Percentiles rank a stretch among this genome's conserved stretches.
Evolutionary conservation across 148 eudicot genomes (phyloP).

Genomic region (Linanthus parryae): DNA sequence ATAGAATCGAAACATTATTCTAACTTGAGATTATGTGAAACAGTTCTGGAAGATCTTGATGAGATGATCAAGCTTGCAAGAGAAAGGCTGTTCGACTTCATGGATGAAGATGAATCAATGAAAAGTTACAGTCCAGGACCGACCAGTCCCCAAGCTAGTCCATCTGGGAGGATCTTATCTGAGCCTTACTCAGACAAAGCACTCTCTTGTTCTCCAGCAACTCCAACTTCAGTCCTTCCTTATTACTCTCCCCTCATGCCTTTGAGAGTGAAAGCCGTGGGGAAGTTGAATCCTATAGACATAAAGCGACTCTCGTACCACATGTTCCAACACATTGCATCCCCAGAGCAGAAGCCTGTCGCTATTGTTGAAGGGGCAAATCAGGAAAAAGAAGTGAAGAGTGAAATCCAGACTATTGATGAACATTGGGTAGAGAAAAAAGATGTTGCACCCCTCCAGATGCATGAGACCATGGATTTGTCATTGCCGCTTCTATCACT

Average conservation of each 20-base stretch:
- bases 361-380: conserved; percentile 11
- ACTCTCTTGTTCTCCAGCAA: conserved; percentile 51
- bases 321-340: conserved; percentile 41
- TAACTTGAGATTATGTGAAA: too few relatives aligned
- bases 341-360: conserved; percentile 12
- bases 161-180: conserved; percentile 27
- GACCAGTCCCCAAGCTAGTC: conserved; percentile 10
- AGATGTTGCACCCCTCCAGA: conserved; percentile 9
- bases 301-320: conserved; percentile 75
- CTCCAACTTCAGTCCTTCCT: conserved; percentile 85
- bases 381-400: conserved; percentile 16
- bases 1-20: too few relatives aligned
- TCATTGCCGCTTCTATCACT: conserved; percentile 9
- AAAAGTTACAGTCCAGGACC: conserved; percentile 18
- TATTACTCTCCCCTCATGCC: conserved; percentile 62
- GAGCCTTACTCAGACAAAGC: conserved; percentile 24
- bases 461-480: conserved; percentile 7
- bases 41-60: conserved; percentile 55
- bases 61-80: conserved; percentile 64
- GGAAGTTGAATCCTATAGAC: conserved; percentile 66
- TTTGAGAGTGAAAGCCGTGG: conserved; percentile 67
- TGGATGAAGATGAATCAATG: conserved; percentile 74
- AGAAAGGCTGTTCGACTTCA: conserved; percentile 52
- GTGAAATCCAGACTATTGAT: conserved; percentile 13
- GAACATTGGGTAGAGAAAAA: conserved; percentile 16